A percentile compares a stretch with the other conserved stretches of the same genome.
Conservation (phyloP, 331 rosid species). For the Saraca asoca region DNA sequence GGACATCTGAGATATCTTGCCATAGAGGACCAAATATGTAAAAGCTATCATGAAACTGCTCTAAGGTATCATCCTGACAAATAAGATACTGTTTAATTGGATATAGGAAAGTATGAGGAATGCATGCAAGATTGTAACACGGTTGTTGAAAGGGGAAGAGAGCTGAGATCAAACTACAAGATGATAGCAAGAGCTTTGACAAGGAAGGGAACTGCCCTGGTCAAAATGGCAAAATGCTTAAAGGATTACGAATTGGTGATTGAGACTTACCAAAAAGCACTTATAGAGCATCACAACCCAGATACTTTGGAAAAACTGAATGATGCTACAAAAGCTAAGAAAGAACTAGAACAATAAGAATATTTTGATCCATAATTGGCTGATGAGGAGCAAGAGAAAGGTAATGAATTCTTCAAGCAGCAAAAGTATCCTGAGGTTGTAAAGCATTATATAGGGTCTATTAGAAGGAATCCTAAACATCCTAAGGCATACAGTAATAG, state of each 20-base stretch:
- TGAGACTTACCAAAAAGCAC: slow-evolving; percentile 89
- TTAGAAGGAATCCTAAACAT: slow-evolving; percentile 77
- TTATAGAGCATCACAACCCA: slow-evolving; percentile 94
- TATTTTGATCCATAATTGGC: slow-evolving; percentile 80
- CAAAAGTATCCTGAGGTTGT: slow-evolving; percentile 87
- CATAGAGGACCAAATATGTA: slow-evolving; percentile 87
- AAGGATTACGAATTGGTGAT: slow-evolving; percentile 83
- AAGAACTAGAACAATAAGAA: slow-evolving; percentile 84
- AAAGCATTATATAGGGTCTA: slow-evolving; percentile 73
- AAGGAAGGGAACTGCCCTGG: slow-evolving; percentile 81
- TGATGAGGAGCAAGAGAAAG: slow-evolving; percentile 93
- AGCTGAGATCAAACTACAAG: slow-evolving; percentile 82
- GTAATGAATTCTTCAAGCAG: slow-evolving; percentile 82
- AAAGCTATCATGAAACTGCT: slow-evolving; percentile 92
- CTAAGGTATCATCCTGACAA: slow-evolving; percentile 95
- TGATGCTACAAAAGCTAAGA: slow-evolving; percentile 84
- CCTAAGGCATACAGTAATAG: slow-evolving; percentile 84
- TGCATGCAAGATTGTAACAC: slow-evolving; percentile 86
- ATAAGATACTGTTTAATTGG: no score
- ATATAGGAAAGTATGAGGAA: slow-evolving; percentile 85
- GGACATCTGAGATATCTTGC: slow-evolving; percentile 93
- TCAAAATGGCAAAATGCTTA: slow-evolving; percentile 70
- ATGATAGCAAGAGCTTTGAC: slow-evolving; percentile 93
- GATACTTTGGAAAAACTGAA: slow-evolving; percentile 82
- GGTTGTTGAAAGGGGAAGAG: slow-evolving; percentile 93